Conservation (phyloP, 805 yeast species). For the Blastobotrys attinorum region DNA sequence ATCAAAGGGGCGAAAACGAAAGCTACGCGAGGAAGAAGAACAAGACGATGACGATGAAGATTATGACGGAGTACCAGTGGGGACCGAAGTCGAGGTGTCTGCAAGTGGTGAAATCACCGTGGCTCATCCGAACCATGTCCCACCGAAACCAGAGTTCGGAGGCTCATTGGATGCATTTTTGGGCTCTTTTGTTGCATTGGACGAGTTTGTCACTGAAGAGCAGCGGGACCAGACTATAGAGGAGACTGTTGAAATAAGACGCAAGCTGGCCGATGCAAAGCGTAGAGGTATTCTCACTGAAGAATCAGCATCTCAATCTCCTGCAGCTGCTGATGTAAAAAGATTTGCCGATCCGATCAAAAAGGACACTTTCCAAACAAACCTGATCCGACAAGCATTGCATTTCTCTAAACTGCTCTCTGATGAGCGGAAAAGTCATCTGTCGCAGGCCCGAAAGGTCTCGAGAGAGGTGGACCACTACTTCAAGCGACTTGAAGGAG, state of each 20-base stretch:
- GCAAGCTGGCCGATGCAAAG: slow-evolving; percentile 41
- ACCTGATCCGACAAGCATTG: slow-evolving; percentile 67
- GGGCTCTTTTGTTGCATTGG: slow-evolving; percentile 48
- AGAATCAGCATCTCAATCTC: slow-evolving; percentile 1
- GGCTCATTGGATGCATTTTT: slow-evolving; percentile 38
- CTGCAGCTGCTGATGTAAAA: slow-evolving; percentile 3
- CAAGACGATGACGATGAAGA: slow-evolving; percentile 5
- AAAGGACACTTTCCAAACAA: slow-evolving; percentile 43
- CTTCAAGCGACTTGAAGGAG: slow-evolving; percentile 79
- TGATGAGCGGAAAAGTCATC: slow-evolving; percentile 55
- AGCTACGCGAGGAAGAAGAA: slow-evolving; percentile 1
- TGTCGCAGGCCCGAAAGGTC: slow-evolving; percentile 60
- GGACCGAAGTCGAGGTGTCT: slow-evolving; percentile 6
- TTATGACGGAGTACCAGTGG: not conserved
- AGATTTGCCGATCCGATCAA: slow-evolving; percentile 42
- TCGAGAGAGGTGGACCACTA: slow-evolving; percentile 80
- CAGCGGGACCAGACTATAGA: slow-evolving; percentile 54
- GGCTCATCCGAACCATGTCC: slow-evolving; percentile 52
- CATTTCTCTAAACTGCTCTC: slow-evolving; percentile 61
- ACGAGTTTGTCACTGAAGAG: slow-evolving; percentile 51
- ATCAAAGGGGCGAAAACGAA: not conserved
- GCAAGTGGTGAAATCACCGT: slow-evolving; percentile 31
- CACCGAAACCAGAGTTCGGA: slow-evolving; percentile 29
- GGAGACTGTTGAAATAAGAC: slow-evolving; percentile 42
- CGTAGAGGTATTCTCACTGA: slow-evolving; percentile 23